A percentile compares a stretch with the other conserved stretches of the same genome.
phyloP scores from a whole-genome alignment of 306 rosid species.

The Glycine latifolia region DNA sequence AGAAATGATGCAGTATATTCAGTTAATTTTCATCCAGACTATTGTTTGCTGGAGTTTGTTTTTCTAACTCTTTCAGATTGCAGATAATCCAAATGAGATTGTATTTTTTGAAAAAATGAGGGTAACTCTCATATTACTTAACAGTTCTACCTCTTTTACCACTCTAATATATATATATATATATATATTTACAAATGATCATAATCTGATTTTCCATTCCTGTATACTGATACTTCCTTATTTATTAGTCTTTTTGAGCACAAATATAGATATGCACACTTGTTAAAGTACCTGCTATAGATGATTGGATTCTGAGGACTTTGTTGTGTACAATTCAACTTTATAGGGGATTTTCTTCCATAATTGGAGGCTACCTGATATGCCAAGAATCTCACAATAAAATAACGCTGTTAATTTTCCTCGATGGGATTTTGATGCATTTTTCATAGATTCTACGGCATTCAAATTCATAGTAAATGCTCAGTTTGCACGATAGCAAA shows the following conservation, averaged over 20 bases:
- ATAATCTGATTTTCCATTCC: too few species aligned
- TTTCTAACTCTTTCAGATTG: neutral
- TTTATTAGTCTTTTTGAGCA: neutral
- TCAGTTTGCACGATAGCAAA: neutral
- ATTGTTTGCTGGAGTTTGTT: slow-evolving; percentile 12
- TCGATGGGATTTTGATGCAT: neutral
- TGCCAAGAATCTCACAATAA: neutral
- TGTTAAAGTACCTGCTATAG: slow-evolving; percentile 20
- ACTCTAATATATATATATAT: neutral
- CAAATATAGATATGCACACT: neutral
- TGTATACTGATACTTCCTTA: neutral
- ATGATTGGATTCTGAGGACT: slow-evolving; percentile 24
- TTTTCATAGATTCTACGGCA: neutral
- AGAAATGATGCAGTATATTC: neutral
- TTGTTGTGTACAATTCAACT: slow-evolving; percentile 3
- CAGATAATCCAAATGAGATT: neutral
- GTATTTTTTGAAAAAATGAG: neutral
- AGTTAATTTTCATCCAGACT: neutral
- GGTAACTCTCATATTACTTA: neutral
- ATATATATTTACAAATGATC: too few species aligned
- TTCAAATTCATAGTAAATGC: neutral
- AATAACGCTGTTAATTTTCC: neutral
- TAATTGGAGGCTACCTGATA: neutral
- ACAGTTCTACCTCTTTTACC: neutral
- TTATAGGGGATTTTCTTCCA: slow-evolving; percentile 7